Conservation (phyloP, 2,329 filamentous ascomycete species). For the Pseudogymnoascus sp. region DNA sequence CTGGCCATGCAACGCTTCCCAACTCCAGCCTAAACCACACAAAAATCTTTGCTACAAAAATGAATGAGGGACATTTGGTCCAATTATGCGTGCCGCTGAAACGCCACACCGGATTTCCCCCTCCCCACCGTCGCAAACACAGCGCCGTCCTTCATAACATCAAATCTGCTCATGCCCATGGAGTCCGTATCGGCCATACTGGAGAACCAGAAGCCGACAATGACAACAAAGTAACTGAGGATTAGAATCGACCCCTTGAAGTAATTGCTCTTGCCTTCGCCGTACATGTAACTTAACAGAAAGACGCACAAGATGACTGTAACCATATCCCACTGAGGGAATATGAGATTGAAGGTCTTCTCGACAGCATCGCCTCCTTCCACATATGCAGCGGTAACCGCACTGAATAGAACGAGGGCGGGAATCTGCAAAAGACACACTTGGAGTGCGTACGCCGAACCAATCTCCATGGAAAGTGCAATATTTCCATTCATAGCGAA, state of each 20-base stretch:
- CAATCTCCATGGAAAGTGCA: constrained; percentile 97
- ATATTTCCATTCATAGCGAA: constrained; percentile 99
- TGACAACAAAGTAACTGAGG: constrained; percentile 84
- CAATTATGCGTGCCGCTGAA: constrained; percentile 17
- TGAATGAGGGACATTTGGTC: background rate
- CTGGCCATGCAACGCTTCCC: background rate
- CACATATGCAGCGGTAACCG: constrained; percentile 55
- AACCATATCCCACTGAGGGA: constrained; percentile 99
- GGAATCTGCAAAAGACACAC: constrained; percentile 94
- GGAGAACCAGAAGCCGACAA: constrained; percentile 86
- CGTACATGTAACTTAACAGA: constrained; percentile 92
- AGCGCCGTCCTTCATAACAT: constrained; percentile 26
- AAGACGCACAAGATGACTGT: constrained; percentile 95
- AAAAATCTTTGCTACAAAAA: background rate
- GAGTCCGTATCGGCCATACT: constrained; percentile 34
- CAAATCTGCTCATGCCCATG: constrained; percentile 28
- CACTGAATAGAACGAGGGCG: constrained; percentile 84
- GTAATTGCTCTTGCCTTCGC: constrained; percentile 99
- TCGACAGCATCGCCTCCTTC: constrained; percentile 44
- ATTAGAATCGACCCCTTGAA: constrained; percentile 97
- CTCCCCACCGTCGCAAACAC: constrained; percentile 29
- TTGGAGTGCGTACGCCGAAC: constrained; percentile 91
- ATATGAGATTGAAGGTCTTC: constrained; percentile 78
- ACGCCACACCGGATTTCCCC: constrained; percentile 24
- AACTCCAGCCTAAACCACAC: background rate